Evolutionary conservation across 805 yeast genomes (phyloP), one percentile per base, ranked within the genome.

Genomic region (Metschnikowia lachancei): DNA sequence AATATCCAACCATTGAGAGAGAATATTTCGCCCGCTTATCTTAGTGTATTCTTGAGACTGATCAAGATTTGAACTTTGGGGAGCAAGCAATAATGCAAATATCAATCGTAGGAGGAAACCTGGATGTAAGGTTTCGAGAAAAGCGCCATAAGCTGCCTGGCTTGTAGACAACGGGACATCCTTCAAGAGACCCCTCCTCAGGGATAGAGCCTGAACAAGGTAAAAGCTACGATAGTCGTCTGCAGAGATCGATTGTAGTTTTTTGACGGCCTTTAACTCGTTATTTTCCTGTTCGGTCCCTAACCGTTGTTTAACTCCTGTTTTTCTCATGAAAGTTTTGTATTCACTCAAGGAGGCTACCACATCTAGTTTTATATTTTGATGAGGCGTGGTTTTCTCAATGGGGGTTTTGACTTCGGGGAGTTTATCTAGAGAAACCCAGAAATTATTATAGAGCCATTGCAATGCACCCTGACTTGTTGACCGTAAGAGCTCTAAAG

Each of bases 381-480:
- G 6, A 18, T n/a, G 19, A 11, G 17, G 18, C n/a, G 20, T 8
- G 17, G 9, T 16, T 14, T 28, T 18, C 29, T 19, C 26, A 4
- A 38, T 28, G 26, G 30, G 19, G 17, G 9, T 22, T 32, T 5
- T 22, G 28, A 12, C 20, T n/a, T 31, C 30, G 13, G 20, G 18
- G 0, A 10, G 8, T 14, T 6, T 39, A 17, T 45, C 45, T 16
- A 52, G 35, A 16, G 36, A 10, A 10, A 36, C 41, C 99, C 99
- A 92, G 65, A 83, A 92, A 56, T 84, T 73, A 2, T 69, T 75
- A 62, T 75, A 75, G 2, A 92, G 66, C 97, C 98, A 94, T 5
- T 65, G 68, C 39, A 92, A 62, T 0, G 96, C 96, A 40, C 77
- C 69, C 4, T 64, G 59, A 1, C 81, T 66, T 12, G 83, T 77